phyloP scores from a whole-genome alignment of 805 yeast species.

The Teunomyces panamensis region DNA sequence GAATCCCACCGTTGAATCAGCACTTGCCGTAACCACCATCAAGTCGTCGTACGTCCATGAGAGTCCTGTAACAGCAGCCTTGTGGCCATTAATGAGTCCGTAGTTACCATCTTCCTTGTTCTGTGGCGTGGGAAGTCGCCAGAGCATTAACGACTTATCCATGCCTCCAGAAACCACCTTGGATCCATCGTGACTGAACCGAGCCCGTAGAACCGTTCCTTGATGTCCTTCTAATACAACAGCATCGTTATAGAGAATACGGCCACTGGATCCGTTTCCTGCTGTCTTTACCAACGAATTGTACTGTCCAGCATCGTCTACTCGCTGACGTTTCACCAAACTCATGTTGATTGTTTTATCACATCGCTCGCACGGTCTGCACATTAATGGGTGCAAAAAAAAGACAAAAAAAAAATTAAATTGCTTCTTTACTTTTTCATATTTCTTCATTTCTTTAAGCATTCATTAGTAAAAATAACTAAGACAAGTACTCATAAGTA shows the following conservation, averaged over 20 bases:
- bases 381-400: neutral
- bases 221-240: constrained; percentile 50
- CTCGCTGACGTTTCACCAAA: constrained; percentile 31
- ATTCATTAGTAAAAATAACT: too few species aligned
- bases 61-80: constrained; percentile 61
- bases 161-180: constrained; percentile 60
- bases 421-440: too few species aligned
- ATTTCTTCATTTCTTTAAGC: too few species aligned
- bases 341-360: constrained; percentile 20
- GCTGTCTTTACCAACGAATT: neutral
- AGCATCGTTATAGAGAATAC: constrained; percentile 22
- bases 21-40: constrained; percentile 48
- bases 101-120: constrained; percentile 28
- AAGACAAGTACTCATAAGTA: constrained; percentile 80
- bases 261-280: constrained; percentile 5
- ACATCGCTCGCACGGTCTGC: constrained; percentile 2
- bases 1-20: constrained; percentile 58
- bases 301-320: constrained; percentile 3
- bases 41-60: constrained; percentile 50
- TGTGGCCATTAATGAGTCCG: constrained; percentile 54
- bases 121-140: constrained; percentile 38
- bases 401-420: too few species aligned
- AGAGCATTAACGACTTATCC: constrained; percentile 49
- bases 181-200: constrained; percentile 52
- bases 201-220: constrained; percentile 51